Conservation (phyloP, 371 early-diverging fungal species). For the Mucor indicus region DNA sequence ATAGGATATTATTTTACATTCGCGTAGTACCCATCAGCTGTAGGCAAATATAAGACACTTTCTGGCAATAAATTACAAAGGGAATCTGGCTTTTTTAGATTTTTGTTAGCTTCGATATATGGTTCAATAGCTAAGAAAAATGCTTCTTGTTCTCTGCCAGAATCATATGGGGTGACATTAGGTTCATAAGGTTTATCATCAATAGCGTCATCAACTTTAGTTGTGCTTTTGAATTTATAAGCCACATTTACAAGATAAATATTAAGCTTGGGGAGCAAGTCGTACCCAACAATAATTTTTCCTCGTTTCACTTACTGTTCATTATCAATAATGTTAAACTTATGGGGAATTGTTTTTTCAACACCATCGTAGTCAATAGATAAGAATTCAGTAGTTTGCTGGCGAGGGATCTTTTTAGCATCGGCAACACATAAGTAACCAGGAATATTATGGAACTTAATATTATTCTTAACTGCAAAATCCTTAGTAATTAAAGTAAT, state of each 20-base stretch:
- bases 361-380: constrained; percentile 6
- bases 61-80: constrained; percentile 6
- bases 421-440: neutral
- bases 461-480: constrained; percentile 2
- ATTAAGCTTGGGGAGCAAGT: constrained; percentile 5
- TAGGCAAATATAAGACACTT: constrained; percentile 3
- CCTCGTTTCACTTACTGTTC: neutral
- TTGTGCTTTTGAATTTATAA: neutral
- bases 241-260: constrained; percentile 5
- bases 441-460: neutral
- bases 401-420: neutral
- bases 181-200: constrained; percentile 6
- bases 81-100: neutral
- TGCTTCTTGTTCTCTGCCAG: constrained; percentile 1
- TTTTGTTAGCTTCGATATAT: constrained; percentile 1
- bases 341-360: neutral
- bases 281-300: constrained; percentile 1
- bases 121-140: neutral
- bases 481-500: constrained; percentile 2
- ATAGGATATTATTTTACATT: constrained; percentile 8
- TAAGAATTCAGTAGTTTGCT: neutral
- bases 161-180: constrained; percentile 1
- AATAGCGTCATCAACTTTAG: constrained; percentile 1
- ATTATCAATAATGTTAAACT: constrained; percentile 7
- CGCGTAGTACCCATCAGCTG: neutral